Base-by-base conservation (phyloP, 1,139 yeast species). In the Wickerhamomyces sp. region DNA sequence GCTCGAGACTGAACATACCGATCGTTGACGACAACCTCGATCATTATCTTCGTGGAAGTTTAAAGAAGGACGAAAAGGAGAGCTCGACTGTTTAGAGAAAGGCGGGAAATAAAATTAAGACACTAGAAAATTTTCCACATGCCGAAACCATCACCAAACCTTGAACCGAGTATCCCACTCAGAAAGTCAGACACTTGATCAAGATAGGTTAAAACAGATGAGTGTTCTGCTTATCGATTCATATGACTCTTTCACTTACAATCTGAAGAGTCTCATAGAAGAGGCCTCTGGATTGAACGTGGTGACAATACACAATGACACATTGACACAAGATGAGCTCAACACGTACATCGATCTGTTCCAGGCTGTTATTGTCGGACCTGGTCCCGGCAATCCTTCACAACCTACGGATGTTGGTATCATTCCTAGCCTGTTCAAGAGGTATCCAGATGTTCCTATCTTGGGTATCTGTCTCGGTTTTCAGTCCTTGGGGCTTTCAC, bases 321-420 rank as follows among this genome's bases (percentile, higher is more conserved):
- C 86, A 0, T 66, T 81, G 39, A 31, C 58, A 2, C 61, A 70
- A 11, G 64, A 68, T 10, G 59, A 61, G 22, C 63, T 78, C 30
- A 30, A 33, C 10, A 33, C 35, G 3, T 55, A 64, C 23, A 49
- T 68, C 8, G 55, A 63, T 1, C 54, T 64, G n/a, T 81, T 87
- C 48, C 86, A 83, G 39, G 88, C 87, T 31, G 69, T 93, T 5
- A 78, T 91, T 0, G 70, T 91, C 12, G 98, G 98, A 0, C 99
- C 99, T 0, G 99, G 99, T 0, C 99, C 99, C 0, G 99, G 99
- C 0, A 78, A 84, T 47, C 98, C 98, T 0, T 61, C 63, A 3
- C 70, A 64, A 28, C 51, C 58, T 2, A 55, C 55, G 1, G 97
- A 89, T 53, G 76, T 84, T 17, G 97, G 96, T 1, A 70, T 88